These are phyloP conservation scores for Barnettozyma sucrosica DNA, from an alignment of 805 yeast species.

Conservation along the genomic window DNA sequence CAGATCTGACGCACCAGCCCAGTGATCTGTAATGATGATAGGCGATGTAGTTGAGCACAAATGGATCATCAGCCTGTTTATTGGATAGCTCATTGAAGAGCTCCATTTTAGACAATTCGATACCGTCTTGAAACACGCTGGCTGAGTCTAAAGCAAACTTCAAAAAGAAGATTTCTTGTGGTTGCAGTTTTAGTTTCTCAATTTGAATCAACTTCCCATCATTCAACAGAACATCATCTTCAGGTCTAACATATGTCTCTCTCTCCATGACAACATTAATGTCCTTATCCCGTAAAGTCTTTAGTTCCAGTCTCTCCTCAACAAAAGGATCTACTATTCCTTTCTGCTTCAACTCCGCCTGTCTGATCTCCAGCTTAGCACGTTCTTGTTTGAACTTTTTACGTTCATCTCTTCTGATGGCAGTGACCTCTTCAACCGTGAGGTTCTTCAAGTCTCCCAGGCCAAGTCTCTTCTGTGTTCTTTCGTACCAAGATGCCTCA, in stretches of 20 bases:
- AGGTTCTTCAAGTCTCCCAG: constrained; percentile 32
- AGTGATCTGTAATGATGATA: constrained; percentile 83
- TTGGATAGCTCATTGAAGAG: constrained; percentile 14
- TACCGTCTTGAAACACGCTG: constrained; percentile 26
- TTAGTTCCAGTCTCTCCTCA: constrained; percentile 28
- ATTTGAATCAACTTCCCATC: constrained; percentile 27
- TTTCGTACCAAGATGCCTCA: constrained; percentile 84
- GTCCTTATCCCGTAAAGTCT: constrained; percentile 28
- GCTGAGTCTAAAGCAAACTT: constrained; percentile 49
- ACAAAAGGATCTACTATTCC: constrained; percentile 33
- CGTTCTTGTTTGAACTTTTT: constrained; percentile 66
- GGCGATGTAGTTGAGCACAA: constrained; percentile 47
- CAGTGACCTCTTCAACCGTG: constrained; percentile 74
- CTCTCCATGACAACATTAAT: constrained; percentile 20
- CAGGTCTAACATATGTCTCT: constrained; percentile 26
- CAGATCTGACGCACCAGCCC: constrained; percentile 94
- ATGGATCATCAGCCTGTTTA: constrained; percentile 24
- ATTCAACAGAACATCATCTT: constrained; percentile 31
- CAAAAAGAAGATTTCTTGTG: constrained; percentile 71
- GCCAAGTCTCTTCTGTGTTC: constrained; percentile 54
- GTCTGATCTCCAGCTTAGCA: constrained; percentile 47
- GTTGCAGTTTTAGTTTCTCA: constrained; percentile 55
- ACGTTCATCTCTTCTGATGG: constrained; percentile 64
- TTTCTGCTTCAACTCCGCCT: constrained; percentile 35
- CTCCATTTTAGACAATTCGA: constrained; percentile 13